Conservation (phyloP, 2,329 filamentous ascomycete genomes). For the Microdochium bolleyi region DNA sequence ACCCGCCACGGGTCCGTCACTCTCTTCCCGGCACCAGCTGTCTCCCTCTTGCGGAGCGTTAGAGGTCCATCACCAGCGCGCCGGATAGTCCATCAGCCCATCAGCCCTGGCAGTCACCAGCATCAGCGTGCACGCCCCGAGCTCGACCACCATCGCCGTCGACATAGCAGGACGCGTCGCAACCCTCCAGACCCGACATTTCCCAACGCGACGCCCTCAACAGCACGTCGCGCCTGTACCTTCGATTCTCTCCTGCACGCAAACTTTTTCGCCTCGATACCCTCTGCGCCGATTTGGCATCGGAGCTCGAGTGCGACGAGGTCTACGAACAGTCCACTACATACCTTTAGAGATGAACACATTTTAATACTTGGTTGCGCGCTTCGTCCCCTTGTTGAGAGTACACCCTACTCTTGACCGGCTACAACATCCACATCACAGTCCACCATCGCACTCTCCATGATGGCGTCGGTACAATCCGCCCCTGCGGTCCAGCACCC, state of each 20-base stretch:
- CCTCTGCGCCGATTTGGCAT: neutral
- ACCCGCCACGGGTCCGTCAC: neutral
- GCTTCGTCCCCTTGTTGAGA: neutral
- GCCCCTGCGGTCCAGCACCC: constrained; percentile 61
- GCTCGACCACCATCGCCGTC: neutral
- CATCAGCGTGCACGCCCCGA: neutral
- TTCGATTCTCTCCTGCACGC: neutral
- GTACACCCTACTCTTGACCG: neutral
- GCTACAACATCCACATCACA: constrained; percentile 4
- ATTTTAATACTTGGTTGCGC: constrained; percentile 3
- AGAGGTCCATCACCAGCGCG: constrained; percentile 2
- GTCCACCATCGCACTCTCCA: constrained; percentile 20
- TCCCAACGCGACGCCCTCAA: neutral
- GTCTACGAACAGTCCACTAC: neutral
- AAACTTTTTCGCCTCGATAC: neutral
- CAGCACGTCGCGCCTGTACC: neutral
- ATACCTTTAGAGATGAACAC: constrained; percentile 5
- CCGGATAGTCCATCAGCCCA: constrained; percentile 6
- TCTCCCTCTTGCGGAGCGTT: neutral
- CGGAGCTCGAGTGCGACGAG: neutral
- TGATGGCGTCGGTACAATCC: constrained; percentile 76
- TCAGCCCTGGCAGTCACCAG: neutral
- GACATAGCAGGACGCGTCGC: neutral
- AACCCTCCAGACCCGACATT: too few species aligned
- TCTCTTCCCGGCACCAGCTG: neutral